Conservation (phyloP, 495 filamentous ascomycete species). For the Cercophora sp. region DNA sequence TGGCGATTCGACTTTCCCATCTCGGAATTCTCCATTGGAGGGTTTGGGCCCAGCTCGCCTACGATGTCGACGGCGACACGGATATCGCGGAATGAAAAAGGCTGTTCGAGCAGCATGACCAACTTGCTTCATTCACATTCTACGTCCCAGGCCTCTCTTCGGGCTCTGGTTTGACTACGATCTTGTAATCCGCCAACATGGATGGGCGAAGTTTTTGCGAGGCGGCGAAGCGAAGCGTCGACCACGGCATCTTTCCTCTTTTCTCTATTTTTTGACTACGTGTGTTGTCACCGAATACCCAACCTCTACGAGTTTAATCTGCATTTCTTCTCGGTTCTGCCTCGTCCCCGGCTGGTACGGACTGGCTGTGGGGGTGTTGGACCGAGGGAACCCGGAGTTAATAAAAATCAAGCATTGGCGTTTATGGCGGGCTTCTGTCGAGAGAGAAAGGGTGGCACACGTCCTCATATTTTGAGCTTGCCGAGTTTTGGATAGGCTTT, state of each 20-base stretch:
- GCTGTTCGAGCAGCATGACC: not conserved
- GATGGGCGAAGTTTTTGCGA: not conserved
- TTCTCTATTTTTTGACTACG: not conserved
- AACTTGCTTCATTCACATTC: constrained; percentile 3
- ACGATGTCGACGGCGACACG: constrained; percentile 35
- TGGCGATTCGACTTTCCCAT: constrained; percentile 72
- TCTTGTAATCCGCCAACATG: constrained; percentile 3
- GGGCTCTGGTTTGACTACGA: constrained; percentile 8
- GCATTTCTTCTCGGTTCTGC: constrained; percentile 7
- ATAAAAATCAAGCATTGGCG: constrained; percentile 14
- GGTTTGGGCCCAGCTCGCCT: constrained; percentile 74
- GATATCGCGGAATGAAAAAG: not conserved
- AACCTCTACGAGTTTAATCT: constrained; percentile 13
- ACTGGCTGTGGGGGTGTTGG: not conserved
- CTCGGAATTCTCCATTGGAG: constrained; percentile 81
- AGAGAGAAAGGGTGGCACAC: too few species aligned
- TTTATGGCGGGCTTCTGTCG: too few species aligned
- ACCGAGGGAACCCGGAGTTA: constrained; percentile 9
- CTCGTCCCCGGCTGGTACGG: not conserved
- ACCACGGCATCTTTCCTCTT: not conserved
- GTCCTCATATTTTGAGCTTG: too few species aligned
- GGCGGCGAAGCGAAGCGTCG: not conserved
- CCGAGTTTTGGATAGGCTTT: too few species aligned
- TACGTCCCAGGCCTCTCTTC: not conserved
- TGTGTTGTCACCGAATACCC: constrained; percentile 12